Evolutionary conservation across 345 rosid species (phyloP).

Genomic region (Gossypium longicalyx): DNA sequence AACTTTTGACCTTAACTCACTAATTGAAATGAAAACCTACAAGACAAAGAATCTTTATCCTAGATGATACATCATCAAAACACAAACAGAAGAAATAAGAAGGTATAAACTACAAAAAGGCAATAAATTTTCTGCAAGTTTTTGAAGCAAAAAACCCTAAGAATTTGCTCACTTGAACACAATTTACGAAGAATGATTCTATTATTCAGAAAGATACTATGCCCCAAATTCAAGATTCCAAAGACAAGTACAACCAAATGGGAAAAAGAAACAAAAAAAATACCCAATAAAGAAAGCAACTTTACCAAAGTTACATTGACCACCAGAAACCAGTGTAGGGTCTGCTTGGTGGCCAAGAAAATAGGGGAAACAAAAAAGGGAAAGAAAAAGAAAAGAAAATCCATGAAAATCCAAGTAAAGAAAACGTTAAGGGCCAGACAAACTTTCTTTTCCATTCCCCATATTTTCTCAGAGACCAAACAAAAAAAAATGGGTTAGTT

Average conservation of each 20-base stretch:
- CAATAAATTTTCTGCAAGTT: not conserved
- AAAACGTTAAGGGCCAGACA: not conserved
- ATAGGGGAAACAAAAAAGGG: not conserved
- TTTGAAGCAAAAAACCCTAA: not conserved
- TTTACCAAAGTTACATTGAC: conserved; percentile 3
- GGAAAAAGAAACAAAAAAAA: not conserved
- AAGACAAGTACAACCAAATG: not conserved
- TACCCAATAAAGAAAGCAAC: not conserved
- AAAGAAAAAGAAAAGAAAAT: not conserved
- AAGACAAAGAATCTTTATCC: not conserved
- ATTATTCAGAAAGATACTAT: not conserved
- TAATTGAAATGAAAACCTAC: not conserved
- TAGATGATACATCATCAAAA: conserved; percentile 10
- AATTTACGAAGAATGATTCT: not conserved
- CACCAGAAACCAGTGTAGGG: not conserved
- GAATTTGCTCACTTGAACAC: conserved; percentile 1
- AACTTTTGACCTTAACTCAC: not conserved
- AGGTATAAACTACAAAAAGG: not conserved
- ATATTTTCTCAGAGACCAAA: conserved; percentile 13
- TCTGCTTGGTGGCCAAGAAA: conserved; percentile 5
- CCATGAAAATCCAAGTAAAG: not conserved
- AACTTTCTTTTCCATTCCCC: not conserved
- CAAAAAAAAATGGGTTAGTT: not conserved
- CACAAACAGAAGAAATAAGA: not conserved
- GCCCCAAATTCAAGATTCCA: conserved; percentile 3